phyloP scores from a whole-genome alignment of 371 early-diverging fungal genomes.

The Rhizomucor pusillus region DNA sequence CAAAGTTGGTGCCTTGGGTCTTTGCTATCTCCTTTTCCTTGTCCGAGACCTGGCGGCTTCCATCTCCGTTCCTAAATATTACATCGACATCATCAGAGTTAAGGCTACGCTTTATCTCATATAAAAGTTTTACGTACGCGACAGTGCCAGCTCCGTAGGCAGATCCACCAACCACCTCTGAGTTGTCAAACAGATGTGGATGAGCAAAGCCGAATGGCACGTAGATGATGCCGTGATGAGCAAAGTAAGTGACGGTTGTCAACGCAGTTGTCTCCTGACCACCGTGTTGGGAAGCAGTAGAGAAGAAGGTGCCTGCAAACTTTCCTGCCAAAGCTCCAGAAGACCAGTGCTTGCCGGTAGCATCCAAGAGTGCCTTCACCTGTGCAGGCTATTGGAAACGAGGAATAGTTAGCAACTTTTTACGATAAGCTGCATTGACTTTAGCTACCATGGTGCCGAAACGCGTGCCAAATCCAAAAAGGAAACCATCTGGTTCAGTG shows the following conservation, averaged over 20 bases:
- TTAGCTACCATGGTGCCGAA: constrained; percentile 45
- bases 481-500: constrained; percentile 62
- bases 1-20: constrained; percentile 57
- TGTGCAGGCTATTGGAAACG: constrained; percentile 56
- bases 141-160: constrained; percentile 75
- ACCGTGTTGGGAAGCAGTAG: constrained; percentile 73
- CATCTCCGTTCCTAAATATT: constrained; percentile 1
- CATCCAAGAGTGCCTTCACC: constrained; percentile 44
- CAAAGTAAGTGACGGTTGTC: constrained; percentile 67
- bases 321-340: constrained; percentile 67
- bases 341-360: constrained; percentile 74
- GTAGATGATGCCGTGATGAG: constrained; percentile 81
- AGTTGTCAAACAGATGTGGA: constrained; percentile 48
- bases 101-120: neutral
- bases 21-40: constrained; percentile 63
- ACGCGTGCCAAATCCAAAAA: constrained; percentile 56
- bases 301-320: constrained; percentile 71
- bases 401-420: no score
- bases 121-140: constrained; percentile 27
- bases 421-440: no score
- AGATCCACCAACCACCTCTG: constrained; percentile 64
- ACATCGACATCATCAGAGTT: neutral
- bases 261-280: constrained; percentile 80
- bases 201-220: constrained; percentile 71
- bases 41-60: constrained; percentile 35